Evolutionary conservation across 148 eudicot genomes (phyloP).

Genomic region (Arbutus unedo): DNA sequence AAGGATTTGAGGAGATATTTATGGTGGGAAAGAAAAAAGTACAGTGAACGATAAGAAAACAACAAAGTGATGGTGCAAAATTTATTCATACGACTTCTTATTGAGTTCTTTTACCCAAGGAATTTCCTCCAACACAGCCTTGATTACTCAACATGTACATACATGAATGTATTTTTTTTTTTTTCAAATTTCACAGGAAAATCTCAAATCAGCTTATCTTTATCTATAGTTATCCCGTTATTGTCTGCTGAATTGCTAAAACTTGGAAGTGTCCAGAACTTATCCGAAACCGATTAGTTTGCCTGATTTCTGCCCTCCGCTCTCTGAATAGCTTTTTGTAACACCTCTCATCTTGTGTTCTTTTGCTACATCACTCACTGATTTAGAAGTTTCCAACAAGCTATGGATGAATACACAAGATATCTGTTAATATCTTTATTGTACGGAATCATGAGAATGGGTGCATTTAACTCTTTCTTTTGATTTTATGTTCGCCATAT

Average conservation of each 20-base stretch:
- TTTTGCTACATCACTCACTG: neutral
- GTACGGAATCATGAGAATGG: neutral
- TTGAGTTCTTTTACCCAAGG: neutral
- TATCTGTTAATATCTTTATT: too few species aligned
- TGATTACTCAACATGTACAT: neutral
- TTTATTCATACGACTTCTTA: neutral
- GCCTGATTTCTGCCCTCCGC: neutral
- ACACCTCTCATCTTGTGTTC: neutral
- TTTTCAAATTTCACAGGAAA: neutral
- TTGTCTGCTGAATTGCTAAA: neutral
- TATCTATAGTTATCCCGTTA: neutral
- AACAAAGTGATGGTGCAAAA: neutral
- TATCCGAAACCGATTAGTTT: neutral
- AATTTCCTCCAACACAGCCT: neutral
- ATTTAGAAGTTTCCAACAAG: neutral
- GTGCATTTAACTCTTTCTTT: neutral
- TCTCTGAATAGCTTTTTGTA: neutral
- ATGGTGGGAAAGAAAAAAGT: neutral
- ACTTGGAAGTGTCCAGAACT: conserved; percentile 2
- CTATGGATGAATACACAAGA: neutral
- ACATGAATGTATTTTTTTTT: too few species aligned
- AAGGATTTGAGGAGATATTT: neutral
- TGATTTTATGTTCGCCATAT: neutral
- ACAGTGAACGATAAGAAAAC: neutral
- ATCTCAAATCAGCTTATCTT: neutral